Evolutionary conservation across 305 asterid genomes (phyloP).

Genomic region (Fraxinus xanthoxyloides): DNA sequence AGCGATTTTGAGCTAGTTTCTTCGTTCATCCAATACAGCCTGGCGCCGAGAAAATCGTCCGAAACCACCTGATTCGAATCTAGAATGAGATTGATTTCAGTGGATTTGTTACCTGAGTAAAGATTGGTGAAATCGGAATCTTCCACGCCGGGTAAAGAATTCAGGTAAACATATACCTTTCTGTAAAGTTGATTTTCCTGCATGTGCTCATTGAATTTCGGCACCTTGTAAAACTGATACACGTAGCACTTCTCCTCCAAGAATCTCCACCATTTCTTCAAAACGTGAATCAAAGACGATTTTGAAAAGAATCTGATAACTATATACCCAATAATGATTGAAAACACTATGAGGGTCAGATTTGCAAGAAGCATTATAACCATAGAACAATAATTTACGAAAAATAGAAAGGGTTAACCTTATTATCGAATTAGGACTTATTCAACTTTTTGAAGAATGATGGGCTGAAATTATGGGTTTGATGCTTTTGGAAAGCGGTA

Average conservation of each 20-base stretch:
- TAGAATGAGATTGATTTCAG: constrained; percentile 63
- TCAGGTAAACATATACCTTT: too few species aligned
- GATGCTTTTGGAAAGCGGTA: constrained; percentile 8
- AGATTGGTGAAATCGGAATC: too few species aligned
- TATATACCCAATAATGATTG: constrained; percentile 28
- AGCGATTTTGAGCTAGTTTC: constrained; percentile 33
- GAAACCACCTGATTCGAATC: constrained; percentile 50
- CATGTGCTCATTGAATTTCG: too few species aligned
- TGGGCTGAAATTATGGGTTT: background rate
- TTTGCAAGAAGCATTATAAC: constrained; percentile 42
- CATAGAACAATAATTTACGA: background rate
- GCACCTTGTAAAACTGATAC: too few species aligned
- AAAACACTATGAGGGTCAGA: constrained; percentile 30
- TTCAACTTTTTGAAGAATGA: constrained; percentile 1
- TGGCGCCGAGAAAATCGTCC: constrained; percentile 70
- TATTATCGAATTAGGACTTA: background rate
- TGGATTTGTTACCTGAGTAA: constrained; percentile 10
- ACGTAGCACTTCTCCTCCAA: constrained; percentile 48
- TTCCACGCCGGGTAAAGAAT: too few species aligned
- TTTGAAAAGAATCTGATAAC: constrained; percentile 39
- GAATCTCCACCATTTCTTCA: constrained; percentile 44
- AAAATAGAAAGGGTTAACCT: background rate
- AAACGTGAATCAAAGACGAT: constrained; percentile 39
- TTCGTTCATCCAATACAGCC: constrained; percentile 56
- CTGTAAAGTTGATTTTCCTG: too few species aligned